Percentiles rank a stretch among this genome's conserved stretches.
Conservation (phyloP, 2,329 filamentous ascomycete species). For the Dactylonectria estremocensis region DNA sequence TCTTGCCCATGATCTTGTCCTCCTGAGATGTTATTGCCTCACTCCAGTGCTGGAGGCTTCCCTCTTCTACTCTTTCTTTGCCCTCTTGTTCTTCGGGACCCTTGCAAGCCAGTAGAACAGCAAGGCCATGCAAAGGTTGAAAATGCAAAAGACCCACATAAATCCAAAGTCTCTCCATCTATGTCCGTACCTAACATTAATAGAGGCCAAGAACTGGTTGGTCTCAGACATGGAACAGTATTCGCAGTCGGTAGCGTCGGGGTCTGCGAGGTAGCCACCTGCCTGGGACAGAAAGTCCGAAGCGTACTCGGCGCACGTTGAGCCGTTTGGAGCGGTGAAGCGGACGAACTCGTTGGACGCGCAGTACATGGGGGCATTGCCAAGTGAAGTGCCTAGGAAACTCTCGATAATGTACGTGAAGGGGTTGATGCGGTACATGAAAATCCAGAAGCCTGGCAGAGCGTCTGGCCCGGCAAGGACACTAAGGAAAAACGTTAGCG, state of each 20-base stretch:
- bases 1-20: background rate
- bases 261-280: conserved; percentile 62
- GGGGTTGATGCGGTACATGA: conserved; percentile 81
- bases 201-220: conserved; percentile 56
- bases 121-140: conserved; percentile 66
- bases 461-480: conserved; percentile 72
- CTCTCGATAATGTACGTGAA: conserved; percentile 82
- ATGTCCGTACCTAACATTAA: conserved; percentile 63
- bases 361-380: conserved; percentile 72
- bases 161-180: conserved; percentile 72
- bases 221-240: conserved; percentile 60
- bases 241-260: conserved; percentile 55
- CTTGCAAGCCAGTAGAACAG: conserved; percentile 63
- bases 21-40: background rate
- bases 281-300: conserved; percentile 57
- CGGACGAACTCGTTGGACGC: conserved; percentile 73
- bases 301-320: conserved; percentile 71
- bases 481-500: conserved; percentile 52
- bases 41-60: background rate
- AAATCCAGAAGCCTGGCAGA: conserved; percentile 83
- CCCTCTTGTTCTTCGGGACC: conserved; percentile 51
- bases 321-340: conserved; percentile 69
- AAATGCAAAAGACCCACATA: conserved; percentile 66
- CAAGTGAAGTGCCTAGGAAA: conserved; percentile 75
- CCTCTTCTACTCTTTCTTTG: background rate